Base-by-base conservation (phyloP, 495 filamentous ascomycete species). In the Aspergillus wentii region DNA sequence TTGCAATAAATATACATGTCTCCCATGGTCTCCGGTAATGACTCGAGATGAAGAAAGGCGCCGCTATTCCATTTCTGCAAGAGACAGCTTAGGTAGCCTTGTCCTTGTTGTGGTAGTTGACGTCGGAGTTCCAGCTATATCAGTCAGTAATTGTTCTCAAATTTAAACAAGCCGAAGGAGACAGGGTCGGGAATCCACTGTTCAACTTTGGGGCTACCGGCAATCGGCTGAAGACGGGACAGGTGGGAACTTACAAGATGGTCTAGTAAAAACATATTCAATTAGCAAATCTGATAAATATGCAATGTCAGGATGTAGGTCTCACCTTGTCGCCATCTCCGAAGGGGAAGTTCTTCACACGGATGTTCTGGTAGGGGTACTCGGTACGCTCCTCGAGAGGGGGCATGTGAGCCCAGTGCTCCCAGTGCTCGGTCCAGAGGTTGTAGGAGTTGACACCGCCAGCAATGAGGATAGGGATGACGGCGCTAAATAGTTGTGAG, bases 81-180 rank as follows among this genome's bases (percentile, higher is more conserved):
- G 16, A 19, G 22, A 14, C 23, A 34, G 43, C 47, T 74, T 78
- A 81, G 51, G 61, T 69, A 38, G 66, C 57, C 76, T 88, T 83
- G 70, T 94, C 85, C 65, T 80, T 82, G 76, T 94, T 88, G 80
- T 96, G 88, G 74, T 94, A 90, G 78, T 98, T 98, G 72, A 95
- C 88, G 19, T 68, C 73, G 44, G 73, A 64, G 69, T 98, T 98
- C 92, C 92, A 98, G 83, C 87, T 92, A 61, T 46, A 42, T 26
- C 16, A 32, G 48, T 64, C 50, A 62, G 51, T 38, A 48, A 17
- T 17, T 35, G 13, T 37, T 37, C 22, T 4, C 20, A 30, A 5
- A 41, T n/a, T n/a, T n/a, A n/a, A n/a, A n/a, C n/a, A n/a, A n/a
- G n/a, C n/a, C n/a, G n/a, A n/a, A n/a, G n/a, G n/a, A n/a, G n/a